phyloP scores from a whole-genome alignment of 768 basidiomycete species.

The Neoboletus subvelutipes region DNA sequence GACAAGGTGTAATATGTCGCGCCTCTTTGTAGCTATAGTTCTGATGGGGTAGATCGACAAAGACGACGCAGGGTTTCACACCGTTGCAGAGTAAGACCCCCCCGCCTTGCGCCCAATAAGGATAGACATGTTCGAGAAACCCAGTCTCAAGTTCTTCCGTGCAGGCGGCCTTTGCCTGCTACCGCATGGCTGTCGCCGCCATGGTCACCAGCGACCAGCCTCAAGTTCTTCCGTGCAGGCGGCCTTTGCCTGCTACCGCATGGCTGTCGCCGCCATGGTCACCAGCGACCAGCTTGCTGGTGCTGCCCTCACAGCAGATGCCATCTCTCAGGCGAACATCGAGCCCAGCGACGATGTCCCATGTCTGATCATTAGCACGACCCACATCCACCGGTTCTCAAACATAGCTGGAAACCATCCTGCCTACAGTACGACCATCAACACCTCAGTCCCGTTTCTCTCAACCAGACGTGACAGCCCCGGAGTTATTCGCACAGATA shows the following conservation, averaged over 20 bases:
- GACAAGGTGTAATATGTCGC: too few relatives aligned
- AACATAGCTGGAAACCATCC: constrained; percentile 85
- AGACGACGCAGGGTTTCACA: too few relatives aligned
- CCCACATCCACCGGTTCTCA: constrained; percentile 85
- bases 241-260: constrained; percentile 92
- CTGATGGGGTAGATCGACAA: too few relatives aligned
- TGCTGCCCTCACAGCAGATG: constrained; percentile 52
- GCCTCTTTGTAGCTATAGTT: too few relatives aligned
- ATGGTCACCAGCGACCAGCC: constrained; percentile 62
- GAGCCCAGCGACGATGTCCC: constrained; percentile 25
- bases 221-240: constrained; percentile 67
- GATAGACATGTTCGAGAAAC: too few relatives aligned
- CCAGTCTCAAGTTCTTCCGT: constrained; percentile 64
- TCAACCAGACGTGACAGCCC: constrained; percentile 66
- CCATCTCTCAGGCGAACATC: constrained; percentile 48
- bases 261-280: constrained; percentile 91
- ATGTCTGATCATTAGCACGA: constrained; percentile 57
- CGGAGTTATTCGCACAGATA: constrained; percentile 92
- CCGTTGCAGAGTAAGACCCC: too few relatives aligned
- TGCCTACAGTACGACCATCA: constrained; percentile 86
- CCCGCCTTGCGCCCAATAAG: too few relatives aligned
- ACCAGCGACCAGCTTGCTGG: constrained; percentile 46
- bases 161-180: constrained; percentile 86
- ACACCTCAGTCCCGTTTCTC: constrained; percentile 62
- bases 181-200: constrained; percentile 93